Base-by-base conservation (phyloP, 441 rosid genomes). In the Viola pubescens region DNA sequence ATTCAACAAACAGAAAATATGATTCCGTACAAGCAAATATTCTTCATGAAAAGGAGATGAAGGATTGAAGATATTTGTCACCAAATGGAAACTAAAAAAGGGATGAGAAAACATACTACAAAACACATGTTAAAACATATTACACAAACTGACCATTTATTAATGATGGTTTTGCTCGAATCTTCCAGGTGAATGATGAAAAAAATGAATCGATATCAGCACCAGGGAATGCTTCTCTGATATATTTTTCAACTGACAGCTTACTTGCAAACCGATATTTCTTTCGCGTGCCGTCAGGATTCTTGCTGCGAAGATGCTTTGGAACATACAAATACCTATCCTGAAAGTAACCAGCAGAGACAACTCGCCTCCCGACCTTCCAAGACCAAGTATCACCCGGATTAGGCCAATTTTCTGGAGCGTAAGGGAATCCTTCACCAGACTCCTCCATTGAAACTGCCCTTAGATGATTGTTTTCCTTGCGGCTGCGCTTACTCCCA, bases 281-380 rank as follows among this genome's bases (percentile, higher is more conserved):
- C 59, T 41, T 67, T 42, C 65, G n/a, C 11, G 44, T 0, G 0
- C 14, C 13, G 3, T 26, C 34, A 45, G 52, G 58, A 16, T 58
- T 65, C 0, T 12, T 16, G 51, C 37, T 19, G 14, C 47, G 60
- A 39, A 87, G 77, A 56, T 66, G 70, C 56, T 47, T 75, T 4
- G 96, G 96, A 67, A 72, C 83, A 72, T 79, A 86, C 37, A 91
- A 61, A 69, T 79, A 88, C 43, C 95, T 79, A 76, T 91, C 96
- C 66, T 34, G 0, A 65, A 62, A 82, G 68, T 68, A 65, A 41
- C 91, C 94, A 41, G 63, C 65, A 43, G 4, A 48, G 37, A 66
- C 68, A 13, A 82, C 70, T 67, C 95, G 75, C 37, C 70, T 85
- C 58, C 98, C 98, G 39, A 74, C 95, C 51, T 65, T 83, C 98